Conservation (phyloP, 1,139 yeast species). For the Kazachstania sp. region DNA sequence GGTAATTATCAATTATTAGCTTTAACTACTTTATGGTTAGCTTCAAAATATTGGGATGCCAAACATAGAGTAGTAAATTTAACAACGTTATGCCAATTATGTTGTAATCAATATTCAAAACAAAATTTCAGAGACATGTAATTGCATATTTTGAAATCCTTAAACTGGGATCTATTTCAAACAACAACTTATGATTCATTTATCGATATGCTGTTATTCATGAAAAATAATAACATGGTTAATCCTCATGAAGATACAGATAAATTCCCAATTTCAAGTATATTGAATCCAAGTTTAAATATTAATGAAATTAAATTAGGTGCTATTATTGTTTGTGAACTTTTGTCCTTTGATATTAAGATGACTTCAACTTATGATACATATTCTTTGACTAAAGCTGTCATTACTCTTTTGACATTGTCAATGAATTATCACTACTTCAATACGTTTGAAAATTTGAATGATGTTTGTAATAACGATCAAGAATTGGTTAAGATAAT, state of each 20-base stretch:
- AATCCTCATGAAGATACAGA: constrained; percentile 9
- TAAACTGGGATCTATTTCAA: constrained; percentile 23
- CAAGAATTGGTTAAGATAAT: constrained; percentile 3
- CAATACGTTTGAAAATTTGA: constrained; percentile 17
- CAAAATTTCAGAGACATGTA: constrained; percentile 60
- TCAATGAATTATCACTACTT: constrained; percentile 17
- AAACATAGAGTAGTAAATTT: constrained; percentile 58
- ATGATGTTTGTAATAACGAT: constrained; percentile 10
- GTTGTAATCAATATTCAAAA: constrained; percentile 55
- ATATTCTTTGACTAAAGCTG: constrained; percentile 50
- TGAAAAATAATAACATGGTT: constrained; percentile 26
- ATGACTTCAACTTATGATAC: constrained; percentile 48
- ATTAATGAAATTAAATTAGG: constrained; percentile 45
- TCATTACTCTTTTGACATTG: constrained; percentile 31
- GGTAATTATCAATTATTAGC: constrained; percentile 53
- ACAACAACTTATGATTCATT: constrained; percentile 54
- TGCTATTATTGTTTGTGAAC: constrained; percentile 55
- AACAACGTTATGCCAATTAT: constrained; percentile 38
- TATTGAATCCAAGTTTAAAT: constrained; percentile 13
- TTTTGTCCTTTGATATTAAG: constrained; percentile 54
- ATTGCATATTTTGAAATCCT: constrained; percentile 46
- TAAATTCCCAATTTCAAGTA: not conserved
- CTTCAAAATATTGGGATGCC: constrained; percentile 62
- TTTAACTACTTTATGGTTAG: constrained; percentile 63
- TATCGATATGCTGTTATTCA: constrained; percentile 42